phyloP scores from a whole-genome alignment of 2,329 filamentous ascomycete species.

The Chalaropsis ovoidea region DNA sequence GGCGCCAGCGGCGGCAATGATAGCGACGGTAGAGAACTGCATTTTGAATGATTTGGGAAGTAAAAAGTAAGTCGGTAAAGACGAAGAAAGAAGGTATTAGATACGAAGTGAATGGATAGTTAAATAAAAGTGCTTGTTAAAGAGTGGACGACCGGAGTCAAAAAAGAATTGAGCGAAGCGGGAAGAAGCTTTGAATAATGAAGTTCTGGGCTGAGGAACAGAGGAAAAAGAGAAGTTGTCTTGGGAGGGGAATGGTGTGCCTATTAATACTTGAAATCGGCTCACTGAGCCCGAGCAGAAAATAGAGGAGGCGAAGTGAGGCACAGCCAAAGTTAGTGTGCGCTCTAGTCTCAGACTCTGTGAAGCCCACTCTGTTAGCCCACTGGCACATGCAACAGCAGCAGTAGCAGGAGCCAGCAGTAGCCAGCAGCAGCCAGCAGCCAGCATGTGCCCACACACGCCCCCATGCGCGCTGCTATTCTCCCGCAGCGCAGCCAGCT shows the following conservation, averaged over 20 bases:
- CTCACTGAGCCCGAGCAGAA: not conserved
- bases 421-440: not conserved
- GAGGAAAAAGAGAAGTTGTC: conserved; percentile 29
- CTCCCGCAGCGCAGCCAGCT: not conserved
- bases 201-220: conserved; percentile 39
- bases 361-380: not conserved
- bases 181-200: conserved; percentile 33
- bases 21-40: conserved; percentile 37
- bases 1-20: conserved; percentile 43
- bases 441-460: not conserved
- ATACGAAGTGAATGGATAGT: conserved; percentile 31
- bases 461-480: not conserved
- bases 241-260: conserved; percentile 16
- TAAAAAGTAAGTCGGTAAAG: conserved; percentile 29
- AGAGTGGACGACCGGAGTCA: conserved; percentile 52
- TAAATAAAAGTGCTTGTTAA: conserved; percentile 35
- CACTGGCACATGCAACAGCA: not conserved
- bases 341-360: conserved; percentile 7
- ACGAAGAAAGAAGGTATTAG: conserved; percentile 27
- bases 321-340: conserved; percentile 4
- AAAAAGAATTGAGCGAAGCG: conserved; percentile 32
- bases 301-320: conserved; percentile 13
- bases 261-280: conserved; percentile 22
- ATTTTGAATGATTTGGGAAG: conserved; percentile 44
- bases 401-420: not conserved